Base-by-base conservation (phyloP, 2,329 filamentous ascomycete genomes). In the Leptodontidium sp. region DNA sequence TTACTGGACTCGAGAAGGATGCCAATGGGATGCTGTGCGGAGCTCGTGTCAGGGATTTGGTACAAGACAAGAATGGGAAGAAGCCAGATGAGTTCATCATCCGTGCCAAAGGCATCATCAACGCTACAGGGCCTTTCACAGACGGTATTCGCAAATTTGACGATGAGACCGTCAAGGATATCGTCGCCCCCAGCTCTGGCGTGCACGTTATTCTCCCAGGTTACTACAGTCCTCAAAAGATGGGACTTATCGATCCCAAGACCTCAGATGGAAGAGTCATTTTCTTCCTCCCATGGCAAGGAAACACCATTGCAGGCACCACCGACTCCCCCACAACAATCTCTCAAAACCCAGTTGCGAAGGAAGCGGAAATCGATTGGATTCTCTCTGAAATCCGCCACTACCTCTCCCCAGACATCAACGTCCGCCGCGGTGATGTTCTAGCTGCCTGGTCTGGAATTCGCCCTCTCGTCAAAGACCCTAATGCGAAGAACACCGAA, bases 221-320 rank as follows among this genome's bases (percentile, higher is more conserved):
- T 59, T 97, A 96, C 83, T 96, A 91, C 84, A 92, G 90, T 75
- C 93, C 93, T 53, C 86, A 90, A 24, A 91, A 94, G 77, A 96
- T 97, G 93, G 93, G 93, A 70, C 85, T 97, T 50, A 92, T 97
- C 75, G 93, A 97, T 76, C 93, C 93, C 5, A 89, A 89, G 50
- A 96, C 93, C 1, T 97, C 93, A 1, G 93, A 97, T 77, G 93
- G 93, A 24, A 88, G 93, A 78, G 93, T 97, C 61, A 95, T 97
- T 77, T 97, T 97, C 87, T 97, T 97, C 85, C 85, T 97, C 50
- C 93, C 93, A 26, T 97, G 93, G 93, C 93, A 97, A 82, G 93
- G 93, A 61, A 96, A 96, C 82, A 97, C 93, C 15, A 96, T 97
- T 77, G 93, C 93, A 57, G 93, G 93, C 70, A 97, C 93, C 5